Evolutionary conservation across 768 basidiomycete species (phyloP).

Genomic region (Mycena indigotica): DNA sequence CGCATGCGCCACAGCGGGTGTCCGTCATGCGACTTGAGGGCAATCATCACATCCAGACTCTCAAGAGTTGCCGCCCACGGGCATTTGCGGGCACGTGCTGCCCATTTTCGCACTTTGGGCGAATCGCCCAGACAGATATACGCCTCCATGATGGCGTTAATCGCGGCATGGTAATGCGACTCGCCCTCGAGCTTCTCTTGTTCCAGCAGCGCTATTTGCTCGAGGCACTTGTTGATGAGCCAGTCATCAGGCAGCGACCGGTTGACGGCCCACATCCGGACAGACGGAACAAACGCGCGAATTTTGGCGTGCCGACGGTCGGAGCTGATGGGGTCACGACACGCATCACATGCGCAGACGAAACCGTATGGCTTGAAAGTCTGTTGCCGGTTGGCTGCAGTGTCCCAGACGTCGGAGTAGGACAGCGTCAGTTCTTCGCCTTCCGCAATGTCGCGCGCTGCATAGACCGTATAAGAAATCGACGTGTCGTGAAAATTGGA

Average conservation of each 20-base stretch:
- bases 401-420: not conserved
- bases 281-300: not conserved
- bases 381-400: not conserved
- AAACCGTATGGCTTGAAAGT: not conserved
- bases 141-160: conserved; percentile 6
- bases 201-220: conserved; percentile 9
- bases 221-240: conserved; percentile 9
- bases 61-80: not conserved
- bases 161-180: not conserved
- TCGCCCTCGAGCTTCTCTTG: conserved; percentile 11
- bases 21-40: not conserved
- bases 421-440: not conserved
- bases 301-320: conserved; percentile 12
- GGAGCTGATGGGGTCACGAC: conserved; percentile 24
- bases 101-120: conserved; percentile 9
- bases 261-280: not conserved
- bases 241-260: conserved; percentile 3
- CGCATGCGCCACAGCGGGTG: not conserved
- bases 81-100: not conserved
- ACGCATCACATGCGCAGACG: conserved; percentile 35
- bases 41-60: not conserved
- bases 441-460: not conserved
- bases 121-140: conserved; percentile 11
- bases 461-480: not conserved
- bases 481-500: not conserved